Evolutionary conservation across 306 rosid genomes (phyloP).

Genomic region (Chamaecrista fasciculata): DNA sequence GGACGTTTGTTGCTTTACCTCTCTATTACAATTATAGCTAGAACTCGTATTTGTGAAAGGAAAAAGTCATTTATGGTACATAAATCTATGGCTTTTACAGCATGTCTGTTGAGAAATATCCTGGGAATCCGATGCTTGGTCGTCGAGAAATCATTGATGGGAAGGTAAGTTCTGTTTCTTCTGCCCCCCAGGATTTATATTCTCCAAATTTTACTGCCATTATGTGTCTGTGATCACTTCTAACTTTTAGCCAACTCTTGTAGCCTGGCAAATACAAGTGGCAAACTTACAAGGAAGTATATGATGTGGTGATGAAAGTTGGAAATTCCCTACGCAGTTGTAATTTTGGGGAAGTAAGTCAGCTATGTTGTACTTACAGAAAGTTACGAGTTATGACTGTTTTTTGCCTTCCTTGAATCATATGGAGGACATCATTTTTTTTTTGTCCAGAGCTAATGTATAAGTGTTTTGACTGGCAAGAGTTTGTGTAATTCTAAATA

Average conservation of each 20-base stretch:
- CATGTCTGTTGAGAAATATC: slow-evolving; percentile 61
- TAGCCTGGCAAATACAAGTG: slow-evolving; percentile 78
- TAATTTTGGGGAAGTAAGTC: slow-evolving; percentile 64
- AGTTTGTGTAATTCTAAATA: slow-evolving; percentile 6
- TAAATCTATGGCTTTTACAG: slow-evolving; percentile 34
- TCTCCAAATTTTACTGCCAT: not conserved
- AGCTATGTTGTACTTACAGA: not conserved
- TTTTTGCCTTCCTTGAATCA: not conserved
- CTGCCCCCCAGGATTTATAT: not conserved
- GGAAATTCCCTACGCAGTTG: slow-evolving; percentile 66
- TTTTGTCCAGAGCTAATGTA: not conserved
- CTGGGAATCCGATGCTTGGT: slow-evolving; percentile 76
- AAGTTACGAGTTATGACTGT: not conserved
- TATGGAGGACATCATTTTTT: not conserved
- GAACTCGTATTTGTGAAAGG: not conserved
- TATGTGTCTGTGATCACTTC: not conserved
- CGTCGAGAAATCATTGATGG: slow-evolving; percentile 62
- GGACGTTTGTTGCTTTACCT: not conserved
- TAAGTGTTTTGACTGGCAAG: not conserved
- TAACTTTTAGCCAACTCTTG: slow-evolving; percentile 29
- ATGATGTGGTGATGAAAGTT: slow-evolving; percentile 56
- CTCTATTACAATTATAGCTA: not conserved
- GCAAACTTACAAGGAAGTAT: slow-evolving; percentile 69
- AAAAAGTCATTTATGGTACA: not conserved
- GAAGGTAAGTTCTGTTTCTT: slow-evolving; percentile 39